Evolutionary conservation across 768 basidiomycete species (phyloP).

Genomic region (Termitomyces sp.): DNA sequence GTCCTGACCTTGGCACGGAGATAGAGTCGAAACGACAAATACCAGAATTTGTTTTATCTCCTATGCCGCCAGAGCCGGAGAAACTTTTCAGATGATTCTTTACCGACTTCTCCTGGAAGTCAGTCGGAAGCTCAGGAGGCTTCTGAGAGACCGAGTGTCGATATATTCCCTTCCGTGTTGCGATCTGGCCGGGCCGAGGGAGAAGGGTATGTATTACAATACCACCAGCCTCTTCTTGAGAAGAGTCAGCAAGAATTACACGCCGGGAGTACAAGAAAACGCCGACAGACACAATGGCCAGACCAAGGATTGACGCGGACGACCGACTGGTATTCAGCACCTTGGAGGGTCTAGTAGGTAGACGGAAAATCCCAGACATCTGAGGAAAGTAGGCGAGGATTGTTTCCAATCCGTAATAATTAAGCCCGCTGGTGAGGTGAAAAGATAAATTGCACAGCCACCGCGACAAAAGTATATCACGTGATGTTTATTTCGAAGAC

Average conservation of each 20-base stretch:
- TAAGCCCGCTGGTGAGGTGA: no score
- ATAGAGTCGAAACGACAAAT: conserved; percentile 11
- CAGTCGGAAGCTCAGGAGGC: neutral
- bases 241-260: conserved; percentile 3
- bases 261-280: conserved; percentile 1
- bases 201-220: neutral
- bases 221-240: neutral
- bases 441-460: no score
- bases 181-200: neutral
- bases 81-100: neutral
- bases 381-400: neutral
- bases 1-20: conserved; percentile 10
- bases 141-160: neutral
- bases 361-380: neutral
- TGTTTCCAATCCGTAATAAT: no score
- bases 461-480: no score
- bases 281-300: conserved; percentile 6
- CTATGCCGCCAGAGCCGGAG: neutral
- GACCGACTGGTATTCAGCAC: neutral
- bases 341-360: neutral
- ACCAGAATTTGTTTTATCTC: neutral
- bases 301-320: neutral
- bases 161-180: neutral
- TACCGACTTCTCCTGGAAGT: neutral
- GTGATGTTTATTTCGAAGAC: neutral